Evolutionary conservation across 495 filamentous ascomycete genomes (phyloP), one percentile per base, ranked within the genome.

Genomic region (Cairneyella variabilis): DNA sequence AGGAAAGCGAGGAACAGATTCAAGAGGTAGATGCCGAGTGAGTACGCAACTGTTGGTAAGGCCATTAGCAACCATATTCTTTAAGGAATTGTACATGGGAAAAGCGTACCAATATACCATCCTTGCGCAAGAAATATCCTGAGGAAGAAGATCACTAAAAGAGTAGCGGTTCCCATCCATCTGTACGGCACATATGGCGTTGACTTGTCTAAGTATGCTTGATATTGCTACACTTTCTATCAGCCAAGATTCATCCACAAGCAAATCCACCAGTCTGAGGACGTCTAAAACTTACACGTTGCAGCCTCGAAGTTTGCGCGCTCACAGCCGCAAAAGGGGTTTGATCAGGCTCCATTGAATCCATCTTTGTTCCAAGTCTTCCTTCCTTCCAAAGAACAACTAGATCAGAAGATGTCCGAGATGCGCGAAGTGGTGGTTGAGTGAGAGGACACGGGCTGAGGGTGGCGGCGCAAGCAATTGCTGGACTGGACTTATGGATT

Each of bases 1-100:
- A 98, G 79, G 79, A 98, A 98, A 57, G 95, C 95, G 67, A 98
- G 90, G 83, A 98, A 98, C 50, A 97, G 84, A 75, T 98, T 98
- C 50, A 98, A 85, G 40, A 98, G 90, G 77, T 97, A 98, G 78
- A 98, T 98, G 54, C 93, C 93, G 49, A 98, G 84, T 22, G 93
- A 92, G 73, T 98, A 98, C 60, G 90, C 90, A 57, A 98, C 93
- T 97, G 63, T 28, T 17, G 2, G 9, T 0, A 41, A 17, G 10
- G 12, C 11, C 3, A 34, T 32, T 1, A 57, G 70, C 49, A 67
- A 60, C 18, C n/a, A n/a, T 12, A 28, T 14, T 51, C 20, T 39
- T 48, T 8, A 1, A 11, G 17, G n/a, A 6, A 34, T 22, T 23
- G n/a, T 16, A 22, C 20, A 41, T 18, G 7, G n/a, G 42, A 23